A percentile compares a stretch with the other conserved stretches of the same genome.
Evolutionary conservation across 495 filamentous ascomycete species (phyloP).

Genomic region (Xylaria sp.): DNA sequence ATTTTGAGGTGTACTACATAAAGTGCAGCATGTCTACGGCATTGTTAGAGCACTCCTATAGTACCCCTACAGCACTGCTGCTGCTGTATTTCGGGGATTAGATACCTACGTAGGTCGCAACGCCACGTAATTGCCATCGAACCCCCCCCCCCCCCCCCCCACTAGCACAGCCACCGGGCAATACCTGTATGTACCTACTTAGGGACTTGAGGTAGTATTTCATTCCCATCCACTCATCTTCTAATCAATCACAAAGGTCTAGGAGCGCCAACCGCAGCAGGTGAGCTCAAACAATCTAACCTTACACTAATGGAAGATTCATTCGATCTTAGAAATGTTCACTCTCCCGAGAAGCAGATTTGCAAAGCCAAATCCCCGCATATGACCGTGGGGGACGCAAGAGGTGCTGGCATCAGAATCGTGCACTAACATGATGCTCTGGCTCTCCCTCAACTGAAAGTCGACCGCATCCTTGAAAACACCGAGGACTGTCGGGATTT

Average conservation of each 20-base stretch:
- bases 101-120: not conserved
- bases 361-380: not conserved
- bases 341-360: not conserved
- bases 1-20: not conserved
- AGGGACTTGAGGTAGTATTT: no score
- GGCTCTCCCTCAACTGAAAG: not conserved
- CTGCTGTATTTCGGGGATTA: not conserved
- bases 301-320: not conserved
- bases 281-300: not conserved
- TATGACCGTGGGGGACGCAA: not conserved
- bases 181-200: not conserved
- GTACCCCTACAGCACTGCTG: not conserved
- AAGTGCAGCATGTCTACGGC: not conserved
- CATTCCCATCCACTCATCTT: not conserved
- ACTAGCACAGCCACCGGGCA: not conserved
- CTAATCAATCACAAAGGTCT: not conserved
- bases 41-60: no score
- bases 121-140: not conserved
- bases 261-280: not conserved
- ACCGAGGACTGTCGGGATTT: not conserved
- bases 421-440: not conserved
- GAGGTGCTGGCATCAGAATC: not conserved
- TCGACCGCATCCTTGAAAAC: not conserved
- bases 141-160: no score
- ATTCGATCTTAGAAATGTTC: not conserved